Base-by-base conservation (phyloP, 1,284 basidiomycete species). In the Melampsora americana region DNA sequence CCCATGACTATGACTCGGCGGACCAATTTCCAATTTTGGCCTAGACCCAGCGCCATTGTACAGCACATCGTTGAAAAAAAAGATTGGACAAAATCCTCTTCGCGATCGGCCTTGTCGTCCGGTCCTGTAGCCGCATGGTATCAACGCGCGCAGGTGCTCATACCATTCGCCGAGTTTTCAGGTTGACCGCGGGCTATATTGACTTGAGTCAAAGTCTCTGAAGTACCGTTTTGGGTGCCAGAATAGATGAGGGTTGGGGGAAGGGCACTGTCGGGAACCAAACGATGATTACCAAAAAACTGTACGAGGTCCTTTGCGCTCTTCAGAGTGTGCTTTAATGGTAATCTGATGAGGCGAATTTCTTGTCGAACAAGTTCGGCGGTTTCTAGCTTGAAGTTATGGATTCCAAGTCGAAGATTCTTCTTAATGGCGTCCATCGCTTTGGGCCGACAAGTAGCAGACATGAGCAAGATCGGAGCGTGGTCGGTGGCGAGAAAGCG, bases 341-440 rank as follows among this genome's bases (percentile, higher is more conserved):
- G 18, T 14, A 68, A 32, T 53, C 66, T 23, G 1, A 68, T 16
- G 1, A 68, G 30, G 14, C 66, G 66, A 28, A 68, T 68, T 30
- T 68, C 66, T 20, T 28, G 66, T 32, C 44, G 6, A 32, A 53
- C 56, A 2, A 68, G 66, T 32, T 68, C 66, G 2, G 44, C 46
- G n/a, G 39, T 42, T 42, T 42, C 5, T 42, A 12, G 11, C 39
- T 42, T 42, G 39, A 42, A 11, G 39, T 42, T 42, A 42, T 42
- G 39, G 39, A 9, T 42, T 5, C 39, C 39, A 42, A 71, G 20
- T 14, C 61, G 59, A 0, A 71, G 35, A 23, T 64, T 71, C 7
- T 61, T 11, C n/a, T 62, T 62, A 61, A 71, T 71, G 4, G 60
- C 69, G 14, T 30, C 39, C 12, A 71, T 48, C 26, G 69, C 69